Evolutionary conservation across 495 filamentous ascomycete species (phyloP).

Genomic region (Neurospora sp.): DNA sequence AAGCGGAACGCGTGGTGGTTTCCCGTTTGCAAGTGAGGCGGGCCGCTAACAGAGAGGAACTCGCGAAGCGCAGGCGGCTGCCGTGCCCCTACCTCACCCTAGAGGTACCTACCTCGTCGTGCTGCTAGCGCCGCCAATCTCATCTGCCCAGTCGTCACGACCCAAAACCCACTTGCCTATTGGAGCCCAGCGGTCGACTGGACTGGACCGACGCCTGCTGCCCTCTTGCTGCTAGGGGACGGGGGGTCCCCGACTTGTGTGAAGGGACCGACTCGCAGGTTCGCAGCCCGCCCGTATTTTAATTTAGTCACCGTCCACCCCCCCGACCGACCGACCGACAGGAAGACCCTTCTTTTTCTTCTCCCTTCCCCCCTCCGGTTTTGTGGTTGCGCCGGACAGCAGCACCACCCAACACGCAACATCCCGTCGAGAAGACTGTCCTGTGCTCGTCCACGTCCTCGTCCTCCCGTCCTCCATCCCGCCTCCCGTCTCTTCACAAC

Average conservation of each 20-base stretch:
- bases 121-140: conserved; percentile 8
- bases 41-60: neutral
- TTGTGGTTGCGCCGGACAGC: conserved; percentile 8
- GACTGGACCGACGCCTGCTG: neutral
- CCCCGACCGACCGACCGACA: neutral
- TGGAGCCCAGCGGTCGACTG: neutral
- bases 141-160: neutral
- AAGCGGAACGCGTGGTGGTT: neutral
- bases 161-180: neutral
- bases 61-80: neutral
- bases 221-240: neutral
- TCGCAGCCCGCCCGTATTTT: conserved; percentile 7
- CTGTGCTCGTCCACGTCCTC: neutral
- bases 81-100: neutral
- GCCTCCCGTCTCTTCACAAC: neutral
- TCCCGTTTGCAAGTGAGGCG: neutral
- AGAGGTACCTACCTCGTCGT: neutral
- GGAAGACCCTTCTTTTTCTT: conserved; percentile 2
- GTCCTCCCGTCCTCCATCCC: neutral
- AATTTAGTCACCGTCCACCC: conserved; percentile 10
- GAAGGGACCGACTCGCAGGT: conserved; percentile 6
- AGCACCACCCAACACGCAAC: conserved; percentile 4
- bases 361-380: conserved; percentile 2
- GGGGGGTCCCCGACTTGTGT: neutral
- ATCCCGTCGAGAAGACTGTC: neutral